Evolutionary conservation across 1,284 basidiomycete genomes (phyloP).

Genomic region (Microbotryum silenes-acaulis): DNA sequence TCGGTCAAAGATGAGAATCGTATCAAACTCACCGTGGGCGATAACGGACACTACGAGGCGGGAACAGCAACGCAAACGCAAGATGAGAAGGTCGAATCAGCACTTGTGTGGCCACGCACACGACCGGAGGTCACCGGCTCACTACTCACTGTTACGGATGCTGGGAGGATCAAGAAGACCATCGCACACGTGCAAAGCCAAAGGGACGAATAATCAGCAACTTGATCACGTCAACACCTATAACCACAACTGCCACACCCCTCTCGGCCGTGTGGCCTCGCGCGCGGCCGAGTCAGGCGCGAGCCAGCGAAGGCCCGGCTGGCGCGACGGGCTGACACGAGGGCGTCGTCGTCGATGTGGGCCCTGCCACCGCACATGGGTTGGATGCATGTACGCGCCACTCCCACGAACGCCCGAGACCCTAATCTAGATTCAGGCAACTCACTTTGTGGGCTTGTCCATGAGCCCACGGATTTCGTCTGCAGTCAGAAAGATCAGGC

Average conservation of each 20-base stretch:
- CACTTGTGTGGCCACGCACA: background rate
- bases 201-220: too few relatives aligned
- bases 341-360: too few relatives aligned
- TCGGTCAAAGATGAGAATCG: background rate
- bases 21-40: constrained; percentile 41
- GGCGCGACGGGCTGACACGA: background rate
- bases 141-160: constrained; percentile 33
- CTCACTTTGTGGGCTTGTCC: constrained; percentile 35
- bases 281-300: background rate
- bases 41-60: constrained; percentile 32
- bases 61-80: background rate
- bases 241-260: too few relatives aligned
- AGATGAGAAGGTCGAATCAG: background rate
- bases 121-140: too few relatives aligned
- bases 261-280: background rate
- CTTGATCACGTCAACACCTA: too few relatives aligned
- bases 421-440: background rate
- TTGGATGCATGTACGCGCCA: too few relatives aligned
- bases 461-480: constrained; percentile 37
- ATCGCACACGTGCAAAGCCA: too few relatives aligned
- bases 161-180: constrained; percentile 3
- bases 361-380: too few relatives aligned
- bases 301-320: background rate
- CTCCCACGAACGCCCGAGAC: too few relatives aligned
- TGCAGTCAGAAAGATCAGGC: constrained; percentile 2